phyloP scores from a whole-genome alignment of 2,329 filamentous ascomycete genomes.

The Curvularia sp. region DNA sequence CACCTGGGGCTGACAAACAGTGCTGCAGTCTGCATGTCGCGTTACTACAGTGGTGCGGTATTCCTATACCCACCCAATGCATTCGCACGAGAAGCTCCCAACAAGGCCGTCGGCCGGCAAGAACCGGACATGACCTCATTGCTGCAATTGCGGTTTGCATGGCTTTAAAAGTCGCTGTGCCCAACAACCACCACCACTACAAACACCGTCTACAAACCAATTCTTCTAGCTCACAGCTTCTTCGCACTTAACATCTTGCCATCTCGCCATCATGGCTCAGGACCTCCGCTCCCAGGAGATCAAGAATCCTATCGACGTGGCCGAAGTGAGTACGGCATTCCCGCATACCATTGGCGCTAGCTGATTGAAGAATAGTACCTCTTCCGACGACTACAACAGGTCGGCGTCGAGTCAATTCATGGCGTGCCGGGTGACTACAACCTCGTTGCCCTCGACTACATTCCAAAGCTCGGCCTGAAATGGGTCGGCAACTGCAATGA shows the following conservation, averaged over 20 bases:
- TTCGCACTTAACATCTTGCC: conserved; percentile 10
- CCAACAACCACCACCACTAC: conserved; percentile 25
- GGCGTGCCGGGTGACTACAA: conserved; percentile 58
- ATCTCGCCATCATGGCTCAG: conserved; percentile 47
- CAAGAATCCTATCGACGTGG: conserved; percentile 62
- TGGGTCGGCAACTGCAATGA: conserved; percentile 71
- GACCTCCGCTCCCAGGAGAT: conserved; percentile 54
- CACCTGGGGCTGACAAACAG: conserved; percentile 29
- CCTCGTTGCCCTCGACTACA: conserved; percentile 63
- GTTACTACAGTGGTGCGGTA: conserved; percentile 20
- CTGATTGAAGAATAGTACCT: conserved; percentile 41
- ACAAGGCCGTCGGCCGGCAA: conserved; percentile 19
- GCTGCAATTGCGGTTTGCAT: conserved; percentile 2
- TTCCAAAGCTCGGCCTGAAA: conserved; percentile 60
- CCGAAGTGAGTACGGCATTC: conserved; percentile 54
- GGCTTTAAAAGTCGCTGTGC: conserved; percentile 22
- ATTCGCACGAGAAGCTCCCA: conserved; percentile 16
- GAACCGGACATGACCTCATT: conserved; percentile 23
- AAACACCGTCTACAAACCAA: conserved; percentile 9
- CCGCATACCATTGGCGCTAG: conserved; percentile 10
- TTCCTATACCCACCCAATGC: conserved; percentile 18
- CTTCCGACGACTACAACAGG: conserved; percentile 53
- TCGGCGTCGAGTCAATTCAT: conserved; percentile 55
- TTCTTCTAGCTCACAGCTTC: conserved; percentile 7
- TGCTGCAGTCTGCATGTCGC: conserved; percentile 21